Percentiles rank a stretch among this genome's conserved stretches.
phyloP scores from a whole-genome alignment of 305 asterid genomes.

The Striga hermonthica region DNA sequence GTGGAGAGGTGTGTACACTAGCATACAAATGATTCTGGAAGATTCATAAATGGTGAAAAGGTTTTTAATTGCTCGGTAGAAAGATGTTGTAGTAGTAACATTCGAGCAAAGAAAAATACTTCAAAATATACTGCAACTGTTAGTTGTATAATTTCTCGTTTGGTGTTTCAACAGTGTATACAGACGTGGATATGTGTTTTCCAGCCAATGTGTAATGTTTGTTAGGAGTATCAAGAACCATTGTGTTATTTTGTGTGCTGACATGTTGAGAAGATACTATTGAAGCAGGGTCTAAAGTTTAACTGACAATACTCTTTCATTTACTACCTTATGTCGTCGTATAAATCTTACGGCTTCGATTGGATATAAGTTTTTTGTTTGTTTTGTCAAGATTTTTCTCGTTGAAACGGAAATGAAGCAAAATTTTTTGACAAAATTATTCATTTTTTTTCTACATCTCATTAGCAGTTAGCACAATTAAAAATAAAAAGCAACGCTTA shows the following conservation, averaged over 20 bases:
- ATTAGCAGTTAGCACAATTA: no score
- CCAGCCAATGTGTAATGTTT: background rate
- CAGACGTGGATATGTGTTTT: background rate
- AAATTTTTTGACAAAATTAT: no score
- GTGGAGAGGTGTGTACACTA: conserved; percentile 11
- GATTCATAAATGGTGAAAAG: background rate
- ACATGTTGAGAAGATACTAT: conserved; percentile 15
- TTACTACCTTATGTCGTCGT: no score
- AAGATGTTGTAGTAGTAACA: background rate
- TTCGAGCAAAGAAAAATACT: background rate
- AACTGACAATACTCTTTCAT: no score
- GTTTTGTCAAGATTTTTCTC: no score
- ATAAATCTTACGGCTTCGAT: no score
- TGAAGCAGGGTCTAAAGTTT: conserved; percentile 9
- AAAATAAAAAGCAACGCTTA: no score
- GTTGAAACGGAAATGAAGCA: no score
- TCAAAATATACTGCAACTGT: background rate
- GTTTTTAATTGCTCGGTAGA: background rate
- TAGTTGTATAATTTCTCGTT: background rate
- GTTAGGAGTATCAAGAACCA: conserved; percentile 9
- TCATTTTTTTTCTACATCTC: no score
- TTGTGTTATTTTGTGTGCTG: background rate
- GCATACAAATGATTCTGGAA: background rate
- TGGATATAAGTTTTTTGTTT: no score
- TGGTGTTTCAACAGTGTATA: conserved; percentile 1